Evolutionary conservation across 1,284 basidiomycete genomes (phyloP).

Genomic region (Crocinoboletus sp.): DNA sequence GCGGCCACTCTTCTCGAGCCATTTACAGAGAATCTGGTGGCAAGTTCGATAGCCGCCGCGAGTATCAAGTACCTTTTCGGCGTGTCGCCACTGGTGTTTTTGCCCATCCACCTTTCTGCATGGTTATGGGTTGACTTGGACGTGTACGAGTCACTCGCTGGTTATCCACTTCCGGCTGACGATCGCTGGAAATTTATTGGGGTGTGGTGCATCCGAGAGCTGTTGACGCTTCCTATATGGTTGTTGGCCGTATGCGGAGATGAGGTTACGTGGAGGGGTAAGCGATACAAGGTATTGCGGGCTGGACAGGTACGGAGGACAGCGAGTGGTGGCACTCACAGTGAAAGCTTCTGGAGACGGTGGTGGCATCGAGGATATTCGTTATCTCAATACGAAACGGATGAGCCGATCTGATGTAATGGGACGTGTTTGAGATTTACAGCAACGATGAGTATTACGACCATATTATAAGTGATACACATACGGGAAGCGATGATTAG

Average conservation of each 20-base stretch:
- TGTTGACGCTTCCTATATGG: slow-evolving; percentile 84
- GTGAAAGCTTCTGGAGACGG: slow-evolving; percentile 10
- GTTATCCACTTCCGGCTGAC: slow-evolving; percentile 51
- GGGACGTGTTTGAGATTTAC: slow-evolving; percentile 24
- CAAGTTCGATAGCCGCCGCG: slow-evolving; percentile 59
- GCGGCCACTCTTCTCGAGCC: slow-evolving; percentile 84
- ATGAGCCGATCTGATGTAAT: slow-evolving; percentile 23
- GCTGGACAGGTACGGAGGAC: slow-evolving; percentile 56
- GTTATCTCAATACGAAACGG: slow-evolving; percentile 13
- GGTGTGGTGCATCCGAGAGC: slow-evolving; percentile 77
- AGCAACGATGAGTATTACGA: slow-evolving; percentile 30
- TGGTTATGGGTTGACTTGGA: slow-evolving; percentile 72
- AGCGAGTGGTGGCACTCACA: not conserved
- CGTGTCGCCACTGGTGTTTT: slow-evolving; percentile 48
- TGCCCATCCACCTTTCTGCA: slow-evolving; percentile 50
- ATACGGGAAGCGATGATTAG: slow-evolving; percentile 30
- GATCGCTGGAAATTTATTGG: slow-evolving; percentile 58
- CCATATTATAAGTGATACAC: slow-evolving; percentile 33
- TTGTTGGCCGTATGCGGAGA: slow-evolving; percentile 73
- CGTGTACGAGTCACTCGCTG: slow-evolving; percentile 68
- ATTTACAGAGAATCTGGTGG: slow-evolving; percentile 79
- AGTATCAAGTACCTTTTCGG: slow-evolving; percentile 53
- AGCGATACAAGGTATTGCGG: slow-evolving; percentile 53
- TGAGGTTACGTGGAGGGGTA: slow-evolving; percentile 82
- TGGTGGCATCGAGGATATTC: slow-evolving; percentile 11